Evolutionary conservation across 2,329 filamentous ascomycete genomes (phyloP), one percentile per base, ranked within the genome.

Genomic region (Cladosporium velox): DNA sequence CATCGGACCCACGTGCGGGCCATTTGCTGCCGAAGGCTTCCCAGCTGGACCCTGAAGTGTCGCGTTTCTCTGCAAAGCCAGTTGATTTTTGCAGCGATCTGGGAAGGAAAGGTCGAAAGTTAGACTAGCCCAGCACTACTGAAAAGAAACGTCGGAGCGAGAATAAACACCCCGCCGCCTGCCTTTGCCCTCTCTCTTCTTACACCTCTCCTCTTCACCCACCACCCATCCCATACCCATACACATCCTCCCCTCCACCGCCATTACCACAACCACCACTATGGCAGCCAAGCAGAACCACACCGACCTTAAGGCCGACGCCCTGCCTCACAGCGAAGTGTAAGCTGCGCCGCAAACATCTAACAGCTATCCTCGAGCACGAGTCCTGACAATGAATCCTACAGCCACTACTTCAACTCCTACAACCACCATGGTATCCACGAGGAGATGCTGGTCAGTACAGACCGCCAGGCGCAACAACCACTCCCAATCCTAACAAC

Each of bases 371-470:
- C 57, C 34, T 24, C 15, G 65, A 64, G 49, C 58, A 18, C 24
- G 14, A 55, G 34, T 28, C 21, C 38, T 62, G 61, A 49, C 35
- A 57, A 54, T 2, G 7, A 52, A 63, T 68, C 10, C 10, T 32
- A n/a, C 61, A 64, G 61, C 7, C 76, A 74, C 79, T 84, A 85
- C 75, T 65, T 66, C 62, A 68, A 72, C 79, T 97, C 93, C 81
- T 98, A 98, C 81, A 96, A 98, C 80, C 95, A 98, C 82, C 94
- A 98, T 86, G 94, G 93, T 93, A 97, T 97, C 78, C 93, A 97
- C 80, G 93, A 97, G 85, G 93, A 97, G 83, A 97, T 97, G 93
- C 85, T 97, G 89, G 92, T 96, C 84, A 81, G 91, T 88, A 73
- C 70, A 67, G 66, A 32, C 59, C 65, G 54, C 47, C 21, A 61